Evolutionary conservation across 768 basidiomycete genomes (phyloP).

Genomic region (Serendipita sp.): DNA sequence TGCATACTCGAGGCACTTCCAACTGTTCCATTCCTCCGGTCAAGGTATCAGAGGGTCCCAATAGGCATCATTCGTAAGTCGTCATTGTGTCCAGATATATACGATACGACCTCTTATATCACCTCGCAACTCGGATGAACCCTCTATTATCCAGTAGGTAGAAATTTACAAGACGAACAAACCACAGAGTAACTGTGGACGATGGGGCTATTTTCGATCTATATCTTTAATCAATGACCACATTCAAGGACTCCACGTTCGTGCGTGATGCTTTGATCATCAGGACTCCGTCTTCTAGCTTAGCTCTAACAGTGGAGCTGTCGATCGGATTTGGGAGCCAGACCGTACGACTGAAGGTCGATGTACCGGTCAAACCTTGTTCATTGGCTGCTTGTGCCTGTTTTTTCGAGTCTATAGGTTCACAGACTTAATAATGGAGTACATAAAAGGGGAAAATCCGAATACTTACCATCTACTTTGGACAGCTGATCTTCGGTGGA

Average conservation of each 20-base stretch:
- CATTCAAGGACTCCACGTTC: constrained; percentile 35
- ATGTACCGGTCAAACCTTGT: neutral
- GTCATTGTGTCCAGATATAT: too few relatives aligned
- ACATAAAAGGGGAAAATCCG: neutral
- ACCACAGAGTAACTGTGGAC: too few relatives aligned
- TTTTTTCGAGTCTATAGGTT: neutral
- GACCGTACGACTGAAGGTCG: constrained; percentile 47
- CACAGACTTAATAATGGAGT: neutral
- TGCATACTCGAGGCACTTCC: too few relatives aligned
- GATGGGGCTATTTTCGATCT: too few relatives aligned
- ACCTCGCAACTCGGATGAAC: too few relatives aligned
- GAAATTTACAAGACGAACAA: too few relatives aligned
- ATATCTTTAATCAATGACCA: constrained; percentile 23
- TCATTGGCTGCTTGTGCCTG: neutral
- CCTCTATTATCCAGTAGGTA: too few relatives aligned
- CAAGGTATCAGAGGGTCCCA: too few relatives aligned
- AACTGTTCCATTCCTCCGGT: too few relatives aligned
- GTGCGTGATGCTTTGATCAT: constrained; percentile 43
- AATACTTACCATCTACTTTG: neutral
- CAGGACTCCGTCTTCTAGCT: constrained; percentile 52
- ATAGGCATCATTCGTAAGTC: too few relatives aligned
- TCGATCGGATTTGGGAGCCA: constrained; percentile 55
- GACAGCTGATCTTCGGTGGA: neutral
- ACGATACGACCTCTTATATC: too few relatives aligned
- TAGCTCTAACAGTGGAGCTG: constrained; percentile 39